phyloP scores from a whole-genome alignment of 148 eudicot genomes.

The Heliosperma pusillum region DNA sequence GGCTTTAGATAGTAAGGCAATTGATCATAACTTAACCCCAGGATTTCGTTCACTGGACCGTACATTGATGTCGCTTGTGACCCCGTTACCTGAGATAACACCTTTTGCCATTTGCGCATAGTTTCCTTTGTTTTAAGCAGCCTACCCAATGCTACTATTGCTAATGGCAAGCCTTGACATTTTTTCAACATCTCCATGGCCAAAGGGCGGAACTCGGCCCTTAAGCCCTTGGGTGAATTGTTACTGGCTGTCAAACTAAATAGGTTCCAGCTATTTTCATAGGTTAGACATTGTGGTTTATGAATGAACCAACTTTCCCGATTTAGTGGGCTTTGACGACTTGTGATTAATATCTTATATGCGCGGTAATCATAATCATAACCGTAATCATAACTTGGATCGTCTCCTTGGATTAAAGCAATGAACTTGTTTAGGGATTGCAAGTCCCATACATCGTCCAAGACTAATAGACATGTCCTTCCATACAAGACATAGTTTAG shows the following conservation, averaged over 20 bases:
- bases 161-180: conserved; percentile 26
- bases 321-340: conserved; percentile 6
- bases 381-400: neutral
- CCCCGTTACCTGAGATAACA: conserved; percentile 7
- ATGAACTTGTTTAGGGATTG: conserved; percentile 7
- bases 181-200: conserved; percentile 21
- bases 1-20: conserved; percentile 4
- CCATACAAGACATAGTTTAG: conserved; percentile 10
- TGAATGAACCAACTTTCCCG: neutral
- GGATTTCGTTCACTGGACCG: conserved; percentile 3
- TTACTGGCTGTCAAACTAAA: conserved; percentile 21
- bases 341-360: conserved; percentile 25
- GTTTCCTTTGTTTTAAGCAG: conserved; percentile 17
- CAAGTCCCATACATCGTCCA: conserved; percentile 30
- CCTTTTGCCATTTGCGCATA: conserved; percentile 22
- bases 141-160: conserved; percentile 20
- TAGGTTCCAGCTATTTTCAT: conserved; percentile 21
- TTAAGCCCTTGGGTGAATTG: neutral
- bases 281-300: conserved; percentile 15
- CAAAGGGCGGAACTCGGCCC: neutral
- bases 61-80: conserved; percentile 13
- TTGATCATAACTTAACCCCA: conserved; percentile 8
- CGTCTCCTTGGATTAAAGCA: neutral
- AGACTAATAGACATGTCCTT: conserved; percentile 23
- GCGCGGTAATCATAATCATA: neutral